phyloP scores from a whole-genome alignment of 2,329 filamentous ascomycete species.

The Xylaria sp. region DNA sequence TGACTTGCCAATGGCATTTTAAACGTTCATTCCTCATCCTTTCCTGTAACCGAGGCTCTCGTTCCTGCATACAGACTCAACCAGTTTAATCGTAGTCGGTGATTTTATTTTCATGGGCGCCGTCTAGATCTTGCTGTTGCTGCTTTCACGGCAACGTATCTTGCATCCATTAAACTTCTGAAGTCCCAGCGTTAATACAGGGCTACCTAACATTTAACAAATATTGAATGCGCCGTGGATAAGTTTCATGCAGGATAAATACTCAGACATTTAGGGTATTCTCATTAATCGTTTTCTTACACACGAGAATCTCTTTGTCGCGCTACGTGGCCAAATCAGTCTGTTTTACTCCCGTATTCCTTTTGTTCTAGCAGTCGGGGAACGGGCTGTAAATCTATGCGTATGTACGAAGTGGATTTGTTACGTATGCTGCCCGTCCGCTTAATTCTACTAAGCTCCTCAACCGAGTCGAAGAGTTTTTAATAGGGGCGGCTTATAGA shows the following conservation, averaged over 20 bases:
- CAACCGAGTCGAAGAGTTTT: too few species aligned
- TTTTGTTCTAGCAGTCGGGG: too few species aligned
- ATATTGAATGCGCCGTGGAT: neutral
- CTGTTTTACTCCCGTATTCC: neutral
- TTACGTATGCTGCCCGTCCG: too few species aligned
- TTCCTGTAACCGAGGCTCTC: neutral
- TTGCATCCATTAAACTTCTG: neutral
- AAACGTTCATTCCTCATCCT: conserved; percentile 1
- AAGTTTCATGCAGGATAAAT: neutral
- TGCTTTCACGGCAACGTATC: neutral
- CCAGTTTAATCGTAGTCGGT: neutral
- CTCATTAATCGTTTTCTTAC: neutral
- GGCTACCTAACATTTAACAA: neutral
- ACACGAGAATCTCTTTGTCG: neutral
- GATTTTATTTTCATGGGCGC: neutral
- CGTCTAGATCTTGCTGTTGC: neutral
- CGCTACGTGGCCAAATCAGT: neutral
- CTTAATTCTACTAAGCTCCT: too few species aligned
- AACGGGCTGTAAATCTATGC: too few species aligned
- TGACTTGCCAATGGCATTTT: conserved; percentile 24
- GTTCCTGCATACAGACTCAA: neutral
- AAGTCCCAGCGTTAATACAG: too few species aligned
- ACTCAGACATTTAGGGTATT: too few species aligned
- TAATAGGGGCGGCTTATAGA: too few species aligned
- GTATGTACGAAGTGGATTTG: too few species aligned